These are phyloP conservation scores for Penicillium paradoxum DNA, from an alignment of 495 filamentous ascomycete species.

Conservation along the genomic window DNA sequence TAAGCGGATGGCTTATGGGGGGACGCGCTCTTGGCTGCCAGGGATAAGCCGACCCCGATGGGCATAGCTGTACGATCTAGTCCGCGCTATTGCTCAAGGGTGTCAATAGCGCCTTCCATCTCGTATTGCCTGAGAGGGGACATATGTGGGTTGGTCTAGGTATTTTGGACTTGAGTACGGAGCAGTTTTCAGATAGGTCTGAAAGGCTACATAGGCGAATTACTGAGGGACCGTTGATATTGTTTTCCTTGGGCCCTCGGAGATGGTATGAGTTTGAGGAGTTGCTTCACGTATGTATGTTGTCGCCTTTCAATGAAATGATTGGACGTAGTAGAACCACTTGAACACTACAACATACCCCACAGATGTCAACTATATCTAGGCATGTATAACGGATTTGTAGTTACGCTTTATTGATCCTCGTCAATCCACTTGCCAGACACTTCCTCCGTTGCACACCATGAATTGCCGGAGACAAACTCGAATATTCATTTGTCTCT, in stretches of 20 bases:
- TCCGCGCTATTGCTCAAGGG: not conserved
- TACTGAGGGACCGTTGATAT: not conserved
- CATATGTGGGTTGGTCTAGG: not conserved
- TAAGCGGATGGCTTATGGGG: slow-evolving; percentile 15
- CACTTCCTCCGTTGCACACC: not conserved
- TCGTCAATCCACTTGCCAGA: not conserved
- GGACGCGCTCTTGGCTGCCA: not conserved
- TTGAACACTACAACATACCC: too few species aligned
- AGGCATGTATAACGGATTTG: too few species aligned
- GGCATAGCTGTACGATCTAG: slow-evolving; percentile 11
- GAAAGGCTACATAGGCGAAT: not conserved
- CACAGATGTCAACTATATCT: too few species aligned
- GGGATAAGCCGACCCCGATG: not conserved
- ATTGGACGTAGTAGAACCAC: too few species aligned
- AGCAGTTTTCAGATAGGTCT: not conserved
- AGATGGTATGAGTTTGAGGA: too few species aligned
- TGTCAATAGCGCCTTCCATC: not conserved
- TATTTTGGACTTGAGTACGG: not conserved
- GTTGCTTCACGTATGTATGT: too few species aligned
- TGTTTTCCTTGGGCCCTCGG: not conserved
- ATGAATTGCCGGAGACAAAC: not conserved
- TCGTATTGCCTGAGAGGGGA: not conserved
- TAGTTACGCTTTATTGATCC: not conserved
- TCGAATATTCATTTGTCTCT: not conserved
- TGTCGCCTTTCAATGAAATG: too few species aligned